Base-by-base conservation (phyloP, 2,329 filamentous ascomycete genomes). In the Hirsutella minnesotensis region DNA sequence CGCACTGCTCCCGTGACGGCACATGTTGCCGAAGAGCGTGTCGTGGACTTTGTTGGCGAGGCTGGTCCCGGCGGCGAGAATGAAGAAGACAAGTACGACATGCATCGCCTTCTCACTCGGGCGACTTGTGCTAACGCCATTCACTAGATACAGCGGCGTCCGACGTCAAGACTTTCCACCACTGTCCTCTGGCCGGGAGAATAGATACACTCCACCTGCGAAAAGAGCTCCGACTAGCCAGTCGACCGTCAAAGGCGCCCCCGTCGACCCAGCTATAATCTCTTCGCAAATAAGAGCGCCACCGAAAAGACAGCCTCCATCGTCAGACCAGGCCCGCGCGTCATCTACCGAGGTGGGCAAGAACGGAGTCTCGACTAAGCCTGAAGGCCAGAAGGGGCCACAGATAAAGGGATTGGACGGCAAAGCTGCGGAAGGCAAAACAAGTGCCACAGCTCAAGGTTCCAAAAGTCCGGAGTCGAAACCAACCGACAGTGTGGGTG, bases 161-260 rank as follows among this genome's bases (percentile, higher is more conserved):
- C 82, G 82, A 48, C 81, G 90, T 49, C 72, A 77, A 49, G 81
- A 85, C 43, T 83, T 83, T 53, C 76, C 82, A 5, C 74, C 83
- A n/a, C 69, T 94, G 27, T 57, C 66, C 16, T 49, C 47, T 39
- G 65, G 61, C 36, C 64, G 69, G 16, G 68, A 72, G 50, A 77
- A 76, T 62, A 90, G 86, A 62, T 98, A 98, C 61, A 94, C 84
- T 0, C 90, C 92, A 29, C 92, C 92, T 4, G 90, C 86, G 16
- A 78, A 86, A 60, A 79, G 92, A 52, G 83, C 89, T 9, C 86
- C 86, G 16, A 77, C 83, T 27, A 79, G 72, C 21, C 77, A 86
- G 49, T 70, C 86, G 4, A 85, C 81, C 9, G 81, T 89, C 19
- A 73, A 79, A 50, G 83, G 86, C 36, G 85, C 79, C 34, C 86